These are phyloP conservation scores for Lycium barbarum DNA, from an alignment of 257 asterid genomes.

Conservation along the genomic window DNA sequence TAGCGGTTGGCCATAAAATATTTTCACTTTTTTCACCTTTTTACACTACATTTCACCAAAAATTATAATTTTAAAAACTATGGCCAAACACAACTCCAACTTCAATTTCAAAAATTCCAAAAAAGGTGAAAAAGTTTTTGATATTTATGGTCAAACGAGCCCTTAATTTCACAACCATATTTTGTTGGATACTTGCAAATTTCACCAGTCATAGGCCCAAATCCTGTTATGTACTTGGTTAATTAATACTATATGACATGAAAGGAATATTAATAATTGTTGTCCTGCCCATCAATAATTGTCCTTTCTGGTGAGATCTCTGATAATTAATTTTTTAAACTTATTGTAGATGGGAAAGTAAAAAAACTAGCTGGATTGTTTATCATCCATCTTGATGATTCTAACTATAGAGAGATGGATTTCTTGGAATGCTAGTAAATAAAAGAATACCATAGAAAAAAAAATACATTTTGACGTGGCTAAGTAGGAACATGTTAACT, in stretches of 20 bases:
- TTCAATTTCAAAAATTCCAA: too few relatives aligned
- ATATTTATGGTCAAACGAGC: too few relatives aligned
- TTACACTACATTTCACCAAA: too few relatives aligned
- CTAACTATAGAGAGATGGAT: neutral
- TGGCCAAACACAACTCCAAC: too few relatives aligned
- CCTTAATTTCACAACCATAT: too few relatives aligned
- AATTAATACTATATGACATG: neutral
- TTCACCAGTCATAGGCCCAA: neutral
- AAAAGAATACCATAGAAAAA: neutral
- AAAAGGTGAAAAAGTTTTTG: too few relatives aligned
- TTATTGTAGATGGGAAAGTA: neutral
- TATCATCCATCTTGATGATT: neutral
- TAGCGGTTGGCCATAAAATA: too few relatives aligned
- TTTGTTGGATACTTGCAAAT: neutral
- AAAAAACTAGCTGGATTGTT: neutral
- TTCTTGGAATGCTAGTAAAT: neutral
- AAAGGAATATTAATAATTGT: neutral
- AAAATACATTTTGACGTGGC: too few relatives aligned
- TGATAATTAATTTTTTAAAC: neutral
- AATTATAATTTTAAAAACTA: too few relatives aligned
- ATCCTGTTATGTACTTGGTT: neutral
- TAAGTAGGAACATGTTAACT: too few relatives aligned
- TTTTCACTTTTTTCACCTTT: too few relatives aligned
- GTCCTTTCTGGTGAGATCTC: neutral
- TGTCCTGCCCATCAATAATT: constrained; percentile 14